Evolutionary conservation across 306 rosid genomes (phyloP), one percentile per base, ranked within the genome.

Genomic region (Castanospermum australe): DNA sequence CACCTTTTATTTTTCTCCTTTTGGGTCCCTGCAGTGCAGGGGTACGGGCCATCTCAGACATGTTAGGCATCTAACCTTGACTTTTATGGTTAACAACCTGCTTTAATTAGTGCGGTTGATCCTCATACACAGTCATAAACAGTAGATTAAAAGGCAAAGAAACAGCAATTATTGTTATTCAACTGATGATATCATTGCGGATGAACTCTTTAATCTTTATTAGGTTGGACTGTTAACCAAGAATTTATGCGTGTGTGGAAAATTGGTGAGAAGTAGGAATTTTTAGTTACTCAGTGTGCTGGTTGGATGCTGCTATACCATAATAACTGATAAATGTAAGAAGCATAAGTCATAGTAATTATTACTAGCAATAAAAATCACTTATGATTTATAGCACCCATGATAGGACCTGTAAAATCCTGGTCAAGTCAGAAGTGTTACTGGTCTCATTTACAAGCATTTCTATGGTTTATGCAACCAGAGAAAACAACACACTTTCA

Each of bases 1-100:
- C 30, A 5, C n/a, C 9, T 32, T 59, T 2, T 25, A 41, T 17
- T 47, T 51, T 22, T 51, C 17, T 8, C 13, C 3, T 65, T 61
- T 66, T 33, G 42, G 33, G 4, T 54, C 7, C 60, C 22, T 78
- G 48, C 36, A n/a, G 6, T 39, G 67, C 12, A 52, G 47, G 41
- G 47, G n/a, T n/a, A n/a, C n/a, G 56, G 66, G 61, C 60, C 75
- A 54, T 42, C 32, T 54, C 10, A 67, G 76, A 78, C 45, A 54
- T 52, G n/a, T 36, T 72, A 64, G 68, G 79, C 73, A 81, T 82
- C 73, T 7, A 47, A 39, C 79, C 59, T 81, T 81, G 50, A 81
- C 77, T 67, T 67, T 75, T 59, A 36, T 75, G 77, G 62, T 69
- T 79, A 59, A 35, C 45, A 48, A 20, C 39, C 30, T 47, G 76